Base-by-base conservation (phyloP, 108 stramenopile species). In the Cyclotella choctawhatcheeana region DNA sequence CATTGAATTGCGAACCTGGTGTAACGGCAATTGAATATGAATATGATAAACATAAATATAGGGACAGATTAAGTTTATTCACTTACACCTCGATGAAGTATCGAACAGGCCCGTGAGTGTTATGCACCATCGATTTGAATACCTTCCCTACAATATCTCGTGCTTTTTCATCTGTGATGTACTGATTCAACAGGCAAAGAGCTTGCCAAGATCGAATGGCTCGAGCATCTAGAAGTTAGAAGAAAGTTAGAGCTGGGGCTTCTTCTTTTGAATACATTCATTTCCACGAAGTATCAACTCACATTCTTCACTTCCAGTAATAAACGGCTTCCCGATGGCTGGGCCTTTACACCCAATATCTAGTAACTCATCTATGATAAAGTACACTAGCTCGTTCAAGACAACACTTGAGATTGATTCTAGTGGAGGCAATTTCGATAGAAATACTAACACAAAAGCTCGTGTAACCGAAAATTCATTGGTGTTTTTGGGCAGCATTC, bases 141-240 rank as follows among this genome's bases (percentile, higher is more conserved):
- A 85, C 67, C 31, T 61, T 77, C 5, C 60, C 54, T 45, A 87
- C 88, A 21, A 87, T 84, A 27, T 67, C 44, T 14, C 65, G 33
- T 21, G 91, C 92, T 72, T 88, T 86, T 13, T 84, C 85, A 8
- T 68, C 32, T 18, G 91, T 87, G 0, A 93, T 87, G 76, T 87
- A 96, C 35, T 86, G 45, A 43, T 72, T 79, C 17, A 96, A 65
- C 20, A 90, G 67, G 69, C 92, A 93, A 4, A 93, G 50, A 1
- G 91, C 88, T 83, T 96, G 95, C 91, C 89, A 96, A 0, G 76
- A 74, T 60, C 93, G 72, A 44, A 84, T 92, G 55, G 85, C 87
- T 16, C 69, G 68, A 31, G 83, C 85, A 75, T 93, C 63, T 64
- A 40, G n/a, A n/a, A 51, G 18, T 17, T 21, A 58, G 56, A 14